Evolutionary conservation across 225 moss, liverwort and hornwort species (phyloP).

Genomic region (Polytrichum commune): DNA sequence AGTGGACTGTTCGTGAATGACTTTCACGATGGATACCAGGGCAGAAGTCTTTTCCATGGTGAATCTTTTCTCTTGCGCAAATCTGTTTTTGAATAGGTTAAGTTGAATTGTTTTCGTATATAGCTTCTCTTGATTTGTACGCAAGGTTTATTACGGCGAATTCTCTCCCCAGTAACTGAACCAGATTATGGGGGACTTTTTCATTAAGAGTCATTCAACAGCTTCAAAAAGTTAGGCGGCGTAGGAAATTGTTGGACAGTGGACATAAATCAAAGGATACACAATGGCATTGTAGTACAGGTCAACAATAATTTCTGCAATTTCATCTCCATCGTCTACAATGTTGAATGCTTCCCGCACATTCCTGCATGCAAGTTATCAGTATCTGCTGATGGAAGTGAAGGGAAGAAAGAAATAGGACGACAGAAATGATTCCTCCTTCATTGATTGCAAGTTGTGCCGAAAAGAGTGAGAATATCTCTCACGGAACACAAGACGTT

Average conservation of each 20-base stretch:
- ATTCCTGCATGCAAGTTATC: slow-evolving; percentile 24
- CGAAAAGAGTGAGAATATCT: too few relatives aligned
- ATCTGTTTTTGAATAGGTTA: slow-evolving; percentile 34
- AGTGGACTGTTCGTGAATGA: slow-evolving; percentile 67
- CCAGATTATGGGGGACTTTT: too few relatives aligned
- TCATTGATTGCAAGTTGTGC: too few relatives aligned
- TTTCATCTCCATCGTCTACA: slow-evolving; percentile 56
- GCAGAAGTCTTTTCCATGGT: slow-evolving; percentile 79
- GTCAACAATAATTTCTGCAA: slow-evolving; percentile 72
- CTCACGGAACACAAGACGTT: too few relatives aligned
- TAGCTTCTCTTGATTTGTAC: too few relatives aligned
- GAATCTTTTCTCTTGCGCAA: slow-evolving; percentile 76
- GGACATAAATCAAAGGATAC: slow-evolving; percentile 43
- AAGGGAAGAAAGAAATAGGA: not conserved
- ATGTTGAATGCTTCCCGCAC: slow-evolving; percentile 38
- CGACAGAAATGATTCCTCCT: too few relatives aligned
- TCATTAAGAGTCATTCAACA: too few relatives aligned
- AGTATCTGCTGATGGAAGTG: not conserved
- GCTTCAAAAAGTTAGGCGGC: too few relatives aligned
- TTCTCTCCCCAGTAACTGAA: too few relatives aligned
- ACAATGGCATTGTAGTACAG: slow-evolving; percentile 69
- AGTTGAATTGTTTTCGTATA: too few relatives aligned
- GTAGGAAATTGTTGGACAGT: not conserved
- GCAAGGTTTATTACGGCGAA: too few relatives aligned
- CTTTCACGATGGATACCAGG: slow-evolving; percentile 76